Conservation (phyloP, 2,329 filamentous ascomycete genomes). For the Ceratocystis ficicola region DNA sequence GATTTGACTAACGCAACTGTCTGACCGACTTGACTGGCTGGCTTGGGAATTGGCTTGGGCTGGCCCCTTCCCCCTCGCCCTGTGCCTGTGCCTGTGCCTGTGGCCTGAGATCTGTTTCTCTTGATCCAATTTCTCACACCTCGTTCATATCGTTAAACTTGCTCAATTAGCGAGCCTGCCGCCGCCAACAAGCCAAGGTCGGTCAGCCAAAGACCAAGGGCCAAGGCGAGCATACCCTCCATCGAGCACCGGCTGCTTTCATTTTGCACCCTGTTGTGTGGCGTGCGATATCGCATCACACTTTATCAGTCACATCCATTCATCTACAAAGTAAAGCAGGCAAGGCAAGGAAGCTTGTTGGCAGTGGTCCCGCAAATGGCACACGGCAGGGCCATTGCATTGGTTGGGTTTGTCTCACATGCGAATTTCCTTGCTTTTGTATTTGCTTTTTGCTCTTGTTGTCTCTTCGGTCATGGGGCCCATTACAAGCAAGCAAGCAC, state of each 20-base stretch:
- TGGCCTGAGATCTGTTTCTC: background rate
- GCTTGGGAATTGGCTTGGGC: background rate
- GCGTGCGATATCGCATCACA: background rate
- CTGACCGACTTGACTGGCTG: background rate
- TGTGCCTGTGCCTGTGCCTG: background rate
- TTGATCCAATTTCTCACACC: background rate
- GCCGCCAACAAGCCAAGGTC: background rate
- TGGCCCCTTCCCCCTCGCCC: background rate
- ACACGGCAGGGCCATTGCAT: too few species aligned
- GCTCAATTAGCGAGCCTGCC: background rate
- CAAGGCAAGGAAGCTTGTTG: background rate
- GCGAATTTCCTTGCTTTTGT: background rate
- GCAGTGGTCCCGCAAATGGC: too few species aligned
- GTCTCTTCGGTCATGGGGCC: background rate
- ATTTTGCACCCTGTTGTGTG: background rate
- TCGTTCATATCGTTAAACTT: background rate
- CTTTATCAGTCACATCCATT: slow-evolving; percentile 1
- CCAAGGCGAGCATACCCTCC: background rate
- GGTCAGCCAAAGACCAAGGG: background rate
- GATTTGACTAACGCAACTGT: background rate
- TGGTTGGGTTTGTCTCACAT: background rate
- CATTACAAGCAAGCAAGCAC: background rate
- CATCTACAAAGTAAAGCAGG: background rate
- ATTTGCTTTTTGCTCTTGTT: background rate
- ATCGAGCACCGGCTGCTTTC: background rate